Evolutionary conservation across 331 rosid genomes (phyloP).

Genomic region (Spiraea crenata): DNA sequence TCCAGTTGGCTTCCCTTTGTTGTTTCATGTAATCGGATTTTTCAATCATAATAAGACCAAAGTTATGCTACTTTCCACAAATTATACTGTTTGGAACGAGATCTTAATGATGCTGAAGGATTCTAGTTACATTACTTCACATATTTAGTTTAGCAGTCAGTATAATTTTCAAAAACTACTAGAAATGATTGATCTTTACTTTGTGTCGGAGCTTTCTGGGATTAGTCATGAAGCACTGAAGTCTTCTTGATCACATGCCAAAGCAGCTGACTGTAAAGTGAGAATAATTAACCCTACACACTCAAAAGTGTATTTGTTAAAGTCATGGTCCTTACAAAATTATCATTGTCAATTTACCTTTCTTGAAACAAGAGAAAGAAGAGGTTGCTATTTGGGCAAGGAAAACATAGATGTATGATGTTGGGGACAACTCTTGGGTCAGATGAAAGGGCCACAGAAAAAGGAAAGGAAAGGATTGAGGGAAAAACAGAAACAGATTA

Average conservation of each 20-base stretch:
- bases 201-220: background rate
- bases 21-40: constrained; percentile 1
- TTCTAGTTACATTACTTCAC: background rate
- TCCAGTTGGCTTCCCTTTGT: background rate
- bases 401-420: background rate
- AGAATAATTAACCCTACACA: constrained; percentile 18
- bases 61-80: background rate
- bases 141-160: background rate
- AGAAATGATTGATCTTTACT: constrained; percentile 11
- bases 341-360: background rate
- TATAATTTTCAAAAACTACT: background rate
- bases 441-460: background rate
- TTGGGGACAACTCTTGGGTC: background rate
- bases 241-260: constrained; percentile 22
- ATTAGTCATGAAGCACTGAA: constrained; percentile 20
- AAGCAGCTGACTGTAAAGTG: background rate
- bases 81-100: background rate
- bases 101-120: too few relatives aligned
- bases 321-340: constrained; percentile 9
- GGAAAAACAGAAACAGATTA: background rate
- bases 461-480: background rate
- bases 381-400: background rate
- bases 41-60: background rate
- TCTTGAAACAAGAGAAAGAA: constrained; percentile 17
- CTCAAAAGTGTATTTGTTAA: background rate